Evolutionary conservation across 805 yeast genomes (phyloP), one percentile per base, ranked within the genome.

Genomic region (Cyberlindnera amylophila): DNA sequence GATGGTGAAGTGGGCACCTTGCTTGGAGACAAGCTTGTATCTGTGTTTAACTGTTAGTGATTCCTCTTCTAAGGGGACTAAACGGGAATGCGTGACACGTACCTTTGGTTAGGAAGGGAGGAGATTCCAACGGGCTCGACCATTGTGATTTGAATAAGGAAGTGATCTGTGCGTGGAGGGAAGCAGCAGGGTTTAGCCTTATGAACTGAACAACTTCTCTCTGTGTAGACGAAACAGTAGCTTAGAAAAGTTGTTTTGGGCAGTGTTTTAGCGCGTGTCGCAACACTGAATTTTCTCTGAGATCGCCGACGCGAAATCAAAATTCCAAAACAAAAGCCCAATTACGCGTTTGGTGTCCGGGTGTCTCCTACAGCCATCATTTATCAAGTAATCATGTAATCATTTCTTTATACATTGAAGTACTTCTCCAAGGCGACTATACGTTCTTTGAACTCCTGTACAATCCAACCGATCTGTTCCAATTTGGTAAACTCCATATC

Each of bases 1-100:
- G 51, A 86, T 50, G 31, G 89, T 86, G 69, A 86, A 81, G 17
- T 79, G 73, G 45, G 88, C 84, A 34, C 93, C 95, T 53, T 78
- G 71, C 51, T 81, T 81, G 45, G 86, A 79, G 39, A 84, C 84
- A 49, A 82, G 78, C 61, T 83, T 85, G 67, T 83, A 84, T 61
- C 84, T 77, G 36, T 30, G 4, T 30, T 8, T n/a, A 13, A n/a
- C n/a, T 30, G 44, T 48, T 49, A 46, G 52, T 42, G 8, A 30
- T 6, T n/a, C n/a, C n/a, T n/a, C 18, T 8, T 13, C 14, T 11
- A 13, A 23, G 11, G 7, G 27, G 12, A 19, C 8, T 6, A 19
- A 16, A 23, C 21, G 30, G 15, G 29, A 14, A 19, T 12, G 36
- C 21, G 14, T 6, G 10, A 12, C 32, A 54, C 61, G 18, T 44